phyloP scores from a whole-genome alignment of 257 asterid genomes.

The Schizonepeta tenuifolia region DNA sequence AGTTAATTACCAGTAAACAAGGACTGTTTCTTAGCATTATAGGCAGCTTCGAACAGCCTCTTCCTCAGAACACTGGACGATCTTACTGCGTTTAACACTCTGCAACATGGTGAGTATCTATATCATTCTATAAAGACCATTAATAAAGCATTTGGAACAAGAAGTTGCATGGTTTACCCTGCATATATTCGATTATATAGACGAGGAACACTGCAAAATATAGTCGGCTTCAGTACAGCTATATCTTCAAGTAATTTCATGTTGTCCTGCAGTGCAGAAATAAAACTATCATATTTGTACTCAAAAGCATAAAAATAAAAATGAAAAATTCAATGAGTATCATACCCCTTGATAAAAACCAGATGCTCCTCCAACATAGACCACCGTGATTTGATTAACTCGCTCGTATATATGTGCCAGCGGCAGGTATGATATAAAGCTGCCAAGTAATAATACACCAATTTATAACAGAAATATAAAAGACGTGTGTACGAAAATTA shows the following conservation, averaged over 20 bases:
- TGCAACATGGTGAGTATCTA: slow-evolving; percentile 33
- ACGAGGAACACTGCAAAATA: slow-evolving; percentile 83
- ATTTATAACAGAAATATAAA: not conserved
- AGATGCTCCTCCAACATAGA: slow-evolving; percentile 69
- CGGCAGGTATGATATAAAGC: slow-evolving; percentile 86
- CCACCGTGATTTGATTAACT: slow-evolving; percentile 59
- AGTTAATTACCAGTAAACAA: slow-evolving; percentile 50
- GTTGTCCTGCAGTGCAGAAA: slow-evolving; percentile 60
- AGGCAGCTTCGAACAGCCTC: slow-evolving; percentile 76
- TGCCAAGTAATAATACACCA: slow-evolving; percentile 32
- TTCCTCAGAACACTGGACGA: slow-evolving; percentile 64
- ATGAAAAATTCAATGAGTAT: not conserved
- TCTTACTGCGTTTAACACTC: slow-evolving; percentile 63
- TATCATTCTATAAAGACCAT: slow-evolving; percentile 4
- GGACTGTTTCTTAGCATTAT: slow-evolving; percentile 73
- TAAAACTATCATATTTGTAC: slow-evolving; percentile 19
- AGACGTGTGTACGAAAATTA: not conserved
- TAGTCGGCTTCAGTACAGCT: slow-evolving; percentile 69
- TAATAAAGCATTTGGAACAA: slow-evolving; percentile 21
- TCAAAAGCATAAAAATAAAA: slow-evolving; percentile 1
- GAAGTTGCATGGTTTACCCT: slow-evolving; percentile 48
- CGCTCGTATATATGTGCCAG: slow-evolving; percentile 88
- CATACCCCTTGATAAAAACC: slow-evolving; percentile 88
- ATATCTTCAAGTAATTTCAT: slow-evolving; percentile 79
- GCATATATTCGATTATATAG: slow-evolving; percentile 76